A percentile compares a stretch with the other conserved stretches of the same genome.
phyloP scores from a whole-genome alignment of 73 alveolate genomes.

The Stentor roeselii region DNA sequence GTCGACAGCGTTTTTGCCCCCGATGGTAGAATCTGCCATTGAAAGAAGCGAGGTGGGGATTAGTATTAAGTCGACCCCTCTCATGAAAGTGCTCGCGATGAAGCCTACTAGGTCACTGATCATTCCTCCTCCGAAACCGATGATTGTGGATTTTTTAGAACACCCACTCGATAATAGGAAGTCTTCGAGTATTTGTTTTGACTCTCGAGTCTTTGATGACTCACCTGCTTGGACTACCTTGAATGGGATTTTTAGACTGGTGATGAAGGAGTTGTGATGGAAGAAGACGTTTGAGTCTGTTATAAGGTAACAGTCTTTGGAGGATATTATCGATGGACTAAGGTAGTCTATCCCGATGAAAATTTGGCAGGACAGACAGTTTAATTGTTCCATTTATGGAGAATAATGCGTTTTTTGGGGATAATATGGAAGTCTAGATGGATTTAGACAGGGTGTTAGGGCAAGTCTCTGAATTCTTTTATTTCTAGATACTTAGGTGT shows the following conservation, averaged over 20 bases:
- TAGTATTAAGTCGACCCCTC: slow-evolving; percentile 40
- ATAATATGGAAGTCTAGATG: background rate
- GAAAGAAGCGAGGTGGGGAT: slow-evolving; percentile 29
- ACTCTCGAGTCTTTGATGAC: slow-evolving; percentile 19
- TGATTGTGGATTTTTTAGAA: background rate
- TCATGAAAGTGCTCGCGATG: slow-evolving; percentile 36
- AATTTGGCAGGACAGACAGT: background rate
- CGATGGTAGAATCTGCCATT: slow-evolving; percentile 50
- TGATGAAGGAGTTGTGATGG: background rate
- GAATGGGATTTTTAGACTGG: background rate
- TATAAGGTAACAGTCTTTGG: background rate
- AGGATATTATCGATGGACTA: too few relatives aligned
- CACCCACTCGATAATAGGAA: slow-evolving; percentile 4
- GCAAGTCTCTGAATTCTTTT: too few relatives aligned
- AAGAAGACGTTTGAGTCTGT: background rate
- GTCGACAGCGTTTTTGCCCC: slow-evolving; percentile 52
- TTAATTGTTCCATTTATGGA: background rate
- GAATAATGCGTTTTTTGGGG: background rate
- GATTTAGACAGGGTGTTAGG: background rate
- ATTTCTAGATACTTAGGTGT: background rate
- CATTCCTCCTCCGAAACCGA: slow-evolving; percentile 53
- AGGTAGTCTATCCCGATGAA: background rate
- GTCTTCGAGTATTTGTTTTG: slow-evolving; percentile 20
- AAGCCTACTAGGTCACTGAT: slow-evolving; percentile 50
- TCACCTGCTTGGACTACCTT: slow-evolving; percentile 21